These are phyloP conservation scores for Excoecaria agallocha DNA, from an alignment of 345 rosid species.

Conservation along the genomic window DNA sequence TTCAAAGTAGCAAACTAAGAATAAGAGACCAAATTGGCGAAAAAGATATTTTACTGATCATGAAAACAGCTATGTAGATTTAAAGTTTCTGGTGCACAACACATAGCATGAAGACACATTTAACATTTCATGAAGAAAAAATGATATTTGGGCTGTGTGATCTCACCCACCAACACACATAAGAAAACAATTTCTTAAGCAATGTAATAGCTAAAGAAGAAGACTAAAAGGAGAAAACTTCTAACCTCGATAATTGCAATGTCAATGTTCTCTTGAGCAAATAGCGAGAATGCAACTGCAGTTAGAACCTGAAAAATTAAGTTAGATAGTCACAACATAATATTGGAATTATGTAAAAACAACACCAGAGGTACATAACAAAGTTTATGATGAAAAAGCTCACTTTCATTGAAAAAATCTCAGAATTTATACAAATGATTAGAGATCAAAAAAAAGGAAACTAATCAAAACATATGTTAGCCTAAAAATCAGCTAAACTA, in stretches of 20 bases:
- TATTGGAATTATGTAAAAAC: too few relatives aligned
- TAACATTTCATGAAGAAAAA: background rate
- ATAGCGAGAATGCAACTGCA: too few relatives aligned
- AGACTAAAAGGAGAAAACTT: background rate
- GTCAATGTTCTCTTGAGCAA: conserved; percentile 69
- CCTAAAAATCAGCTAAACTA: too few relatives aligned
- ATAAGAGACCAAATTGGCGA: too few relatives aligned
- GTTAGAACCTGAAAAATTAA: too few relatives aligned
- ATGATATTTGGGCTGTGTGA: background rate
- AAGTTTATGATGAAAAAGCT: too few relatives aligned
- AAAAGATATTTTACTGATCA: background rate
- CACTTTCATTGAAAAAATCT: too few relatives aligned
- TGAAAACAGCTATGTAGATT: background rate
- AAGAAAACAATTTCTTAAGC: background rate
- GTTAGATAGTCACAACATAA: too few relatives aligned
- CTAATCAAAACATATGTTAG: too few relatives aligned
- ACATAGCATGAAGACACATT: background rate
- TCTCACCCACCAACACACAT: background rate
- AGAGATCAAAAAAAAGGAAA: too few relatives aligned
- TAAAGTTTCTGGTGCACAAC: background rate
- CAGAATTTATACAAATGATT: too few relatives aligned
- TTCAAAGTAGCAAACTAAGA: background rate
- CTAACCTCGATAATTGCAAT: conserved; percentile 80
- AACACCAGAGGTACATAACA: too few relatives aligned
- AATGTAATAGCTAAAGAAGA: background rate